These are phyloP conservation scores for Kodamaea fukazawae DNA, from an alignment of 805 yeast genomes.

Conservation along the genomic window DNA sequence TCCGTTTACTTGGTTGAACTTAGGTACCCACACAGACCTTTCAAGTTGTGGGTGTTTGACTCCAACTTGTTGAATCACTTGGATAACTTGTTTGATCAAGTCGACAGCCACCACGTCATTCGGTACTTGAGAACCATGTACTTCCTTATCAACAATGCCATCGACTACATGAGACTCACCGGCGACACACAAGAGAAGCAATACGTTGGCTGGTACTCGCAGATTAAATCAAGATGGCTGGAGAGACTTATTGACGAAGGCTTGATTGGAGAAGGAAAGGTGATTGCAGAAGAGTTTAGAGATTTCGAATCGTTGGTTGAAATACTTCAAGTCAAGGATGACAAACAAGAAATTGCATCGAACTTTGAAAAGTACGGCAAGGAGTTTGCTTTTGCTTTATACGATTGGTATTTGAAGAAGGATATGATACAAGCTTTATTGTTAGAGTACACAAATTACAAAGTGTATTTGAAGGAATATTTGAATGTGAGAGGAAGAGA, in stretches of 20 bases:
- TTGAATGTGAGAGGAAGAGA: constrained; percentile 41
- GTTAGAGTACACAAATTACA: constrained; percentile 53
- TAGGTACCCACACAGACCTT: constrained; percentile 21
- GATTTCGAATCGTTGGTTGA: constrained; percentile 67
- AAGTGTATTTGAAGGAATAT: constrained; percentile 49
- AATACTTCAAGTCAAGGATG: constrained; percentile 34
- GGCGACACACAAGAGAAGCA: constrained; percentile 23
- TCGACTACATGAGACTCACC: constrained; percentile 27
- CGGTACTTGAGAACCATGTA: constrained; percentile 31
- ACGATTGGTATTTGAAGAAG: constrained; percentile 51
- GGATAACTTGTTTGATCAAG: constrained; percentile 38
- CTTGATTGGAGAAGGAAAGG: constrained; percentile 52
- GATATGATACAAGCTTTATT: constrained; percentile 55
- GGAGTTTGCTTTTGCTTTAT: constrained; percentile 64
- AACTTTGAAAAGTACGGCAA: constrained; percentile 65
- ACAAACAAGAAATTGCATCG: constrained; percentile 19
- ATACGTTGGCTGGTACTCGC: constrained; percentile 33
- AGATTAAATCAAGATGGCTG: constrained; percentile 52
- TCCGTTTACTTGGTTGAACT: constrained; percentile 41
- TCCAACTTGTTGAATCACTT: constrained; percentile 36
- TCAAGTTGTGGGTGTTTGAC: constrained; percentile 49
- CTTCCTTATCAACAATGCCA: constrained; percentile 34
- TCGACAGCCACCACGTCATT: constrained; percentile 15
- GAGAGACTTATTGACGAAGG: constrained; percentile 50
- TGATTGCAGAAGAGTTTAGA: constrained; percentile 60